Conservation (phyloP, 2,329 filamentous ascomycete species). For the Dothidotthia symphoricarpi region DNA sequence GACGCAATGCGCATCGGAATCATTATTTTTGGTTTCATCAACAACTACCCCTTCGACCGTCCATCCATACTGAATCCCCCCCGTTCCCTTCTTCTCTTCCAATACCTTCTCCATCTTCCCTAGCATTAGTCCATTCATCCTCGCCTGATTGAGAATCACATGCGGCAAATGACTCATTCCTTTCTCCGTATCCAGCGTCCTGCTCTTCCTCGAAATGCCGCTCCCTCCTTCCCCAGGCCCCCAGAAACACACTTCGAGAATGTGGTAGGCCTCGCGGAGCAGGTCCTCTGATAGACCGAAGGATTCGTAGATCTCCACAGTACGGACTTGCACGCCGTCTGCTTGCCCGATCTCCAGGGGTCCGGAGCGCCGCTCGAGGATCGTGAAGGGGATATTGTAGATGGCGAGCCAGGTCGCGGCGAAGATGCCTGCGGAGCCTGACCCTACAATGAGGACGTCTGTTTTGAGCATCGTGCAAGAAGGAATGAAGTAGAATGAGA, state of each 20-base stretch:
- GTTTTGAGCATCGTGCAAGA: slow-evolving; percentile 26
- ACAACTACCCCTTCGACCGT: slow-evolving; percentile 54
- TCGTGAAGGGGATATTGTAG: slow-evolving; percentile 55
- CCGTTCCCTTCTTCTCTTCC: slow-evolving; percentile 12
- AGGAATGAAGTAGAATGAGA: background rate
- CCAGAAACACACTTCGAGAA: slow-evolving; percentile 61
- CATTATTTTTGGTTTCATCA: slow-evolving; percentile 42
- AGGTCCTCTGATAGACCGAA: slow-evolving; percentile 64
- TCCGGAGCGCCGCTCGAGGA: slow-evolving; percentile 58
- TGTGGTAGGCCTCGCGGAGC: slow-evolving; percentile 64
- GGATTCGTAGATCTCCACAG: slow-evolving; percentile 70
- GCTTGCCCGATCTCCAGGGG: slow-evolving; percentile 61
- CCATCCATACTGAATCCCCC: slow-evolving; percentile 56
- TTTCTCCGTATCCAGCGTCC: slow-evolving; percentile 56
- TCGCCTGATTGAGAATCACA: slow-evolving; percentile 68
- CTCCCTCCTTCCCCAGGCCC: slow-evolving; percentile 27
- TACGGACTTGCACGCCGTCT: slow-evolving; percentile 64
- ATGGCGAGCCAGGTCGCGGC: slow-evolving; percentile 61
- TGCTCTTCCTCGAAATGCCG: slow-evolving; percentile 45
- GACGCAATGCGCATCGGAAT: slow-evolving; percentile 32
- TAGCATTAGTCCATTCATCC: slow-evolving; percentile 62
- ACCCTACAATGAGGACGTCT: slow-evolving; percentile 62
- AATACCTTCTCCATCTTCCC: slow-evolving; percentile 48
- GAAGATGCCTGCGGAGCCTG: slow-evolving; percentile 61
- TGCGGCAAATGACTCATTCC: slow-evolving; percentile 64